Evolutionary conservation across 805 yeast species (phyloP).

Genomic region (Kodamaea kaohsiungensis): DNA sequence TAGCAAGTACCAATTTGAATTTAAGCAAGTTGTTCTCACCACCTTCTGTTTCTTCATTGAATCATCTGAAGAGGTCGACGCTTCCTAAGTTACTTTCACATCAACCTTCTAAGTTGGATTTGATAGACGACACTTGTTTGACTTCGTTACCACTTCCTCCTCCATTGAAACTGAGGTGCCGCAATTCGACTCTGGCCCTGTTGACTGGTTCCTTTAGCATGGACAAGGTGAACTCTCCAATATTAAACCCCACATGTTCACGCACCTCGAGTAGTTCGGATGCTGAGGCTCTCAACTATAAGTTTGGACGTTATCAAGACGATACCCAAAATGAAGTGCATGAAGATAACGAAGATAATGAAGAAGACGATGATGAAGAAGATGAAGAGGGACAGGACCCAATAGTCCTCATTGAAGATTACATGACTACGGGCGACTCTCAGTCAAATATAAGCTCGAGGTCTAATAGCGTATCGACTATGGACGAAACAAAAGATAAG

Average conservation of each 20-base stretch:
- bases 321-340: background rate
- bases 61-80: background rate
- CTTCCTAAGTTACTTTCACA: constrained; percentile 17
- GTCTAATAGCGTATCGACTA: background rate
- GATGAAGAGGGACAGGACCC: constrained; percentile 35
- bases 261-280: background rate
- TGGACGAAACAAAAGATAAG: background rate
- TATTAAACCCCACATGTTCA: constrained; percentile 1
- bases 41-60: background rate
- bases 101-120: constrained; percentile 46
- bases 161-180: constrained; percentile 32
- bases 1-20: constrained; percentile 15
- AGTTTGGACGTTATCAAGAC: background rate
- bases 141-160: constrained; percentile 57
- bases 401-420: constrained; percentile 57
- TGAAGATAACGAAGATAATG: constrained; percentile 9
- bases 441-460: background rate
- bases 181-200: constrained; percentile 10
- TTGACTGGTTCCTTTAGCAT: background rate
- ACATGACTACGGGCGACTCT: constrained; percentile 29
- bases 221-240: constrained; percentile 1
- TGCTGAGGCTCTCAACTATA: constrained; percentile 1
- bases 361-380: constrained; percentile 17
- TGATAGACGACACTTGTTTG: constrained; percentile 47
- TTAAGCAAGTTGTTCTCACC: constrained; percentile 12